phyloP scores from a whole-genome alignment of 73 alveolate species.

The Paramecium pentaurelia region DNA sequence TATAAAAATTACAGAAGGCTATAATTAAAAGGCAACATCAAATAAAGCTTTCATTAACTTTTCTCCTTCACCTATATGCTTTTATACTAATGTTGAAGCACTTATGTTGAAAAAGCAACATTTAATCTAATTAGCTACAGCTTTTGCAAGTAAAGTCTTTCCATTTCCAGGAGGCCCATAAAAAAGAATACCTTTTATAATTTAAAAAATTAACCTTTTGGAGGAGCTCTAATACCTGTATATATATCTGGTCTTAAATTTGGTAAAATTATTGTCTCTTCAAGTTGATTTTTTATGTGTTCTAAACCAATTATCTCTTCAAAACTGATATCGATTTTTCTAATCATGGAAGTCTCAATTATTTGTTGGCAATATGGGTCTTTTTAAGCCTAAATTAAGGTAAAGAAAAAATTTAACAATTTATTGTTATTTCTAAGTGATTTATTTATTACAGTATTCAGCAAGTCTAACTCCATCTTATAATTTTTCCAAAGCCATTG shows the following conservation, averaged over 20 bases:
- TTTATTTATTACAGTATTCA: not conserved
- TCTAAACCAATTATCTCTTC: slow-evolving; percentile 97
- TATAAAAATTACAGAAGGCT: slow-evolving; percentile 95
- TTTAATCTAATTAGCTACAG: slow-evolving; percentile 83
- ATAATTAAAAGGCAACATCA: slow-evolving; percentile 89
- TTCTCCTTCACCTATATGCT: slow-evolving; percentile 99
- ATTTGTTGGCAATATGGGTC: not conserved
- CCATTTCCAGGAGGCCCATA: slow-evolving; percentile 99
- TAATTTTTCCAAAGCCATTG: not conserved
- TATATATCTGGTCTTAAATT: slow-evolving; percentile 96
- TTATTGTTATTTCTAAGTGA: not conserved
- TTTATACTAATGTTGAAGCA: slow-evolving; percentile 86
- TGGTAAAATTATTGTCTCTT: slow-evolving; percentile 96
- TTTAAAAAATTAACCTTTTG: slow-evolving; percentile 71
- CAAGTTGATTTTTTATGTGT: slow-evolving; percentile 88
- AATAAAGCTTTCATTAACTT: slow-evolving; percentile 90
- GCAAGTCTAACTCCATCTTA: not conserved
- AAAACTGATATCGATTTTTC: slow-evolving; percentile 82
- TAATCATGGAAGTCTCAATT: slow-evolving; percentile 6
- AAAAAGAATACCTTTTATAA: slow-evolving; percentile 78
- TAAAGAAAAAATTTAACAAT: not conserved
- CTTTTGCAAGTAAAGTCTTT: slow-evolving; percentile 96
- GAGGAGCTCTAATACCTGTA: slow-evolving; percentile 97
- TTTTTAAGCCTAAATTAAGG: not conserved
- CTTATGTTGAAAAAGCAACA: slow-evolving; percentile 90